Evolutionary conservation across 495 filamentous ascomycete genomes (phyloP), one percentile per base, ranked within the genome.

Genomic region (Xylaria venustula): DNA sequence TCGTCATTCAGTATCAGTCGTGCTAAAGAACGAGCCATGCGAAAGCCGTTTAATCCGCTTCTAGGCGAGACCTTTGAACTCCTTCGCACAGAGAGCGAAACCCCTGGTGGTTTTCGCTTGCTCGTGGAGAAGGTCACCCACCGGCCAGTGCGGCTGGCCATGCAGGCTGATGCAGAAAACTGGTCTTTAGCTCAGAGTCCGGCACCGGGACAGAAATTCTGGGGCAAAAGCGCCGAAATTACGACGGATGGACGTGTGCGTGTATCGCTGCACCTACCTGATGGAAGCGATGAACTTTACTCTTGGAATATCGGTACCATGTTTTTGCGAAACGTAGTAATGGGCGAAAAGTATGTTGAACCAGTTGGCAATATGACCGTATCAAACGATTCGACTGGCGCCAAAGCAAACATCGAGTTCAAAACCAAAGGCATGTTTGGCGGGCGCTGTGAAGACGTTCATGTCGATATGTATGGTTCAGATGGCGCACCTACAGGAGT

Each of bases 21-120:
- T 15, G 87, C 89, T 60, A 91, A 90, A 64, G 94, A 98, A 67
- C 88, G 94, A 12, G 88, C 95, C 20, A 91, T 97, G 66, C 90
- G 94, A 64, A 98, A 98, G 75, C 94, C 94, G 0, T 98, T 98
- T 80, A 98, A 97, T 69, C 95, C 94, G 36, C 91, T 98, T 79
- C 85, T 98, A 0, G 95, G 95, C 58, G 94, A 98, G 73, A 98
- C 95, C 0, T 98, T 83, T 68, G 94, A 98, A 73, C 83, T 98
- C 7, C 85, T 98, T 41, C 87, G 93, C 50, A 90, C 93, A 70
- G 93, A 96, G 37, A 75, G 78, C 56, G 84, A 84, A 32, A 69
- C 76, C 32, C 85, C 86, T 42, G 91, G 81, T 60, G 81, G 91
- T 2, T 96, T 93, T 75, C 88, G 94, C 44, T 87, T 98, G 67